Evolutionary conservation across 192 early-diverging fungal genomes (phyloP).

Genomic region (Gonapodya prolifera): DNA sequence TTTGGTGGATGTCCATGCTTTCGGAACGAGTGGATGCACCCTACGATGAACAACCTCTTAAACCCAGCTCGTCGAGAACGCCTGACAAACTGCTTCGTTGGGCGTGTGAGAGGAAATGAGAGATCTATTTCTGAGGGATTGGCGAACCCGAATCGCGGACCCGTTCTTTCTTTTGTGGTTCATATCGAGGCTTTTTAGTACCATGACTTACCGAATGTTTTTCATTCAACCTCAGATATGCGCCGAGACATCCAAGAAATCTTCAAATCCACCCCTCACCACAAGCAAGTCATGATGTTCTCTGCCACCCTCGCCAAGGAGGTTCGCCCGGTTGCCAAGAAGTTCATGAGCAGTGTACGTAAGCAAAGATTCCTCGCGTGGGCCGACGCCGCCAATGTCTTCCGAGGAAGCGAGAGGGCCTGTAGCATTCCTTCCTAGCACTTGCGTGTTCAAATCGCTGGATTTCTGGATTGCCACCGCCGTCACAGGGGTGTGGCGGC

Average conservation of each 20-base stretch:
- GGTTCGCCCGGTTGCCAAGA: conserved; percentile 83
- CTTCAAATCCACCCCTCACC: conserved; percentile 83
- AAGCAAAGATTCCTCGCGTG: conserved; percentile 79
- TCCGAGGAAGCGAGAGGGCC: no score
- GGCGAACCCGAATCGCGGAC: background rate
- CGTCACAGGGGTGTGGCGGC: no score
- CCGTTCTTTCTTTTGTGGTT: conserved; percentile 10
- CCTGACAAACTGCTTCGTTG: no score
- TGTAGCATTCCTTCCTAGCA: no score
- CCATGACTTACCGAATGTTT: no score
- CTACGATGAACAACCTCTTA: conserved; percentile 30
- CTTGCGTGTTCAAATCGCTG: no score
- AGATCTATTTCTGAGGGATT: background rate
- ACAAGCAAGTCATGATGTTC: conserved; percentile 99
- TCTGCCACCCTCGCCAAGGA: conserved; percentile 90
- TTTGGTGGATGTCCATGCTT: conserved; percentile 10
- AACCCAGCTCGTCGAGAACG: conserved; percentile 71
- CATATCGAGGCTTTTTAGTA: no score
- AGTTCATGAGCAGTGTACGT: conserved; percentile 86
- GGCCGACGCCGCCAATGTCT: no score
- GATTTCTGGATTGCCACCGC: no score
- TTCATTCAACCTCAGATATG: conserved; percentile 73
- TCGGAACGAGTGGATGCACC: background rate
- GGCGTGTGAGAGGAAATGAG: no score
- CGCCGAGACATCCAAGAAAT: conserved; percentile 94